Evolutionary conservation across 202 grass and related monocot genomes (phyloP).

Genomic region (Zizania palustris): DNA sequence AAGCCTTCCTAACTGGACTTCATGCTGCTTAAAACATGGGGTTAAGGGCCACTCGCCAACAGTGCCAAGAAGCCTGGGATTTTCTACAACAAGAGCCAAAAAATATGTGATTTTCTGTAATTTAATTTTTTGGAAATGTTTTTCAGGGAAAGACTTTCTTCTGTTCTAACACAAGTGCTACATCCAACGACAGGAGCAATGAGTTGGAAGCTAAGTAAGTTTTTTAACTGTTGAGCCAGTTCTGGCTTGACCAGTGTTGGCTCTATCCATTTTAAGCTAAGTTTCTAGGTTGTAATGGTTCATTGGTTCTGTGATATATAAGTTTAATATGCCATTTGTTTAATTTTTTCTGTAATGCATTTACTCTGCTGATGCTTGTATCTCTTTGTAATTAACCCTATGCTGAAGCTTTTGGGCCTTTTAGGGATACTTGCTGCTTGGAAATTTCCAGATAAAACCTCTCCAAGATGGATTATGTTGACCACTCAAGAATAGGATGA

Average conservation of each 20-base stretch:
- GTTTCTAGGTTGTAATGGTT: background rate
- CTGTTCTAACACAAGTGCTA: constrained; percentile 35
- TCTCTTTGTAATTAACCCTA: too few species aligned
- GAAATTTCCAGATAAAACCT: background rate
- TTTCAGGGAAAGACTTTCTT: constrained; percentile 50
- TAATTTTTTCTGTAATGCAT: background rate
- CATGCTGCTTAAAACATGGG: background rate
- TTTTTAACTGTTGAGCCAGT: background rate
- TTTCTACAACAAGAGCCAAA: background rate
- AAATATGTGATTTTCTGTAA: background rate
- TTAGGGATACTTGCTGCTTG: background rate
- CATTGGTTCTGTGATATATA: background rate
- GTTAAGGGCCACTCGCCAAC: background rate
- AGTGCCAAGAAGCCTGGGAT: background rate
- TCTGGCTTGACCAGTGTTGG: constrained; percentile 7
- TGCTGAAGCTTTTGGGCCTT: background rate
- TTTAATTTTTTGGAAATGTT: background rate
- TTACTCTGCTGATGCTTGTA: background rate
- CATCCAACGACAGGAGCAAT: constrained; percentile 6
- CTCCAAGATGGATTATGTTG: background rate
- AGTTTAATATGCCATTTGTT: background rate
- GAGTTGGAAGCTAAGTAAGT: constrained; percentile 48
- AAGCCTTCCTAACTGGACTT: background rate
- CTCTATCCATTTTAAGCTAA: background rate
- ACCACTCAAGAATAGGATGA: background rate